These are phyloP conservation scores for Cucurbitaria berberidis DNA, from an alignment of 2,329 filamentous ascomycete genomes.

Conservation along the genomic window DNA sequence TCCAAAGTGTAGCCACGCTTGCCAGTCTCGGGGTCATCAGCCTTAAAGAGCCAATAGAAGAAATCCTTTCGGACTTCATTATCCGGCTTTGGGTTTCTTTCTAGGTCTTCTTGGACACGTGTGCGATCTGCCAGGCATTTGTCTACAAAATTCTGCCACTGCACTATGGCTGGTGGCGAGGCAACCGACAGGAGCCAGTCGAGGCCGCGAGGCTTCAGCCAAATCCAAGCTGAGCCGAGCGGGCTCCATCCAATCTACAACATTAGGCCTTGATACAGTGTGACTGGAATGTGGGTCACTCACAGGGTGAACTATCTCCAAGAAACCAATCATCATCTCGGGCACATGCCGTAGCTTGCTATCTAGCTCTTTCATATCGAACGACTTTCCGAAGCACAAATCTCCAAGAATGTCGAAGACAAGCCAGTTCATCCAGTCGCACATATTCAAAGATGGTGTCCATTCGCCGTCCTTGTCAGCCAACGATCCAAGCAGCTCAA, in stretches of 20 bases:
- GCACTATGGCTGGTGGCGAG: conserved; percentile 18
- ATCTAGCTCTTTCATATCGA: conserved; percentile 40
- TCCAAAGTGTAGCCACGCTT: conserved; percentile 40
- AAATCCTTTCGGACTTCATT: conserved; percentile 47
- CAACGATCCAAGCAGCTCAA: conserved; percentile 22
- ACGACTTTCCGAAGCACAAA: conserved; percentile 47
- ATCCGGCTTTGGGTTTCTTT: conserved; percentile 21
- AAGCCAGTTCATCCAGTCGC: conserved; percentile 41
- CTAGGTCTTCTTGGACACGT: conserved; percentile 16
- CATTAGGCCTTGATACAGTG: conserved; percentile 8
- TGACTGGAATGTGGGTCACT: not conserved
- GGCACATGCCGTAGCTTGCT: conserved; percentile 29
- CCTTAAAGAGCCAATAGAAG: conserved; percentile 51
- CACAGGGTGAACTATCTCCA: conserved; percentile 28
- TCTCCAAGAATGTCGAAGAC: conserved; percentile 57
- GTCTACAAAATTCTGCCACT: conserved; percentile 25
- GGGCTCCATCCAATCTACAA: not conserved
- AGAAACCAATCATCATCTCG: conserved; percentile 24
- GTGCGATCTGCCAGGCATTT: conserved; percentile 22
- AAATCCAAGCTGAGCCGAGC: not conserved
- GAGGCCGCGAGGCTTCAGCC: conserved; percentile 22
- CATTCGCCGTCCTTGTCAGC: conserved; percentile 16
- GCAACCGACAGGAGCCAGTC: conserved; percentile 20
- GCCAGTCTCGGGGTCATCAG: conserved; percentile 50
- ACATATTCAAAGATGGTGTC: conserved; percentile 22